phyloP scores from a whole-genome alignment of 352 stramenopile genomes.

The Phytophthora aleatoria region DNA sequence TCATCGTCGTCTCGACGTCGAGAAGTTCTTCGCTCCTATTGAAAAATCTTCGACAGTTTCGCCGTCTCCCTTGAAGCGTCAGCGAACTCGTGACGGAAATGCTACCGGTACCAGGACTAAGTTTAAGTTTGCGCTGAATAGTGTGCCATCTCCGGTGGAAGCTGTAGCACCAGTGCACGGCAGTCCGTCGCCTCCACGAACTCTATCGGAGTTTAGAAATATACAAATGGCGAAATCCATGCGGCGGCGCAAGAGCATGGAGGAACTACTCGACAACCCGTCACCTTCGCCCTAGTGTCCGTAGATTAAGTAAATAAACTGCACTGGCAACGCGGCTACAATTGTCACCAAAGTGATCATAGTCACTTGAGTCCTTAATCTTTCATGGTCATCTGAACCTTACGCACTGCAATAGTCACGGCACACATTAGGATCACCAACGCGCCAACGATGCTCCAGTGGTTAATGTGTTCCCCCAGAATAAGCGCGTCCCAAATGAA shows the following conservation, averaged over 20 bases:
- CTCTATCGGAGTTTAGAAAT: not conserved
- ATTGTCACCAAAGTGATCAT: not conserved
- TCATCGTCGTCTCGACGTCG: slow-evolving; percentile 53
- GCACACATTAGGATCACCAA: slow-evolving; percentile 59
- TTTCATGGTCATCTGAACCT: slow-evolving; percentile 28
- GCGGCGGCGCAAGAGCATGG: slow-evolving; percentile 65
- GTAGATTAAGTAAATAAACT: no score
- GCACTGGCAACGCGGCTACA: not conserved
- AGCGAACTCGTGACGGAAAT: not conserved
- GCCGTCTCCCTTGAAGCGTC: slow-evolving; percentile 14
- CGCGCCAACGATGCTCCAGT: slow-evolving; percentile 62
- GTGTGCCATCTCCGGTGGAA: slow-evolving; percentile 10
- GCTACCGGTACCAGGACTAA: slow-evolving; percentile 3
- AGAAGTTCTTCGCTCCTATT: slow-evolving; percentile 47
- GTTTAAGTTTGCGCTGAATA: slow-evolving; percentile 27
- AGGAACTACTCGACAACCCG: slow-evolving; percentile 30
- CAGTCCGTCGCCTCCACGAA: slow-evolving; percentile 13
- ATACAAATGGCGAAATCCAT: slow-evolving; percentile 37
- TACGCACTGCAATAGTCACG: slow-evolving; percentile 54
- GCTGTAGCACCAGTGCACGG: not conserved
- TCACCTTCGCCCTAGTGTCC: slow-evolving; percentile 3
- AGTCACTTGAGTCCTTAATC: not conserved
- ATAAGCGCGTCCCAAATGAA: slow-evolving; percentile 68
- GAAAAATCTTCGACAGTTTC: slow-evolving; percentile 7
- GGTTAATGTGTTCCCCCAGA: slow-evolving; percentile 59